Conservation (phyloP, 225 moss, liverwort and hornwort species). For the Ulota crispa region DNA sequence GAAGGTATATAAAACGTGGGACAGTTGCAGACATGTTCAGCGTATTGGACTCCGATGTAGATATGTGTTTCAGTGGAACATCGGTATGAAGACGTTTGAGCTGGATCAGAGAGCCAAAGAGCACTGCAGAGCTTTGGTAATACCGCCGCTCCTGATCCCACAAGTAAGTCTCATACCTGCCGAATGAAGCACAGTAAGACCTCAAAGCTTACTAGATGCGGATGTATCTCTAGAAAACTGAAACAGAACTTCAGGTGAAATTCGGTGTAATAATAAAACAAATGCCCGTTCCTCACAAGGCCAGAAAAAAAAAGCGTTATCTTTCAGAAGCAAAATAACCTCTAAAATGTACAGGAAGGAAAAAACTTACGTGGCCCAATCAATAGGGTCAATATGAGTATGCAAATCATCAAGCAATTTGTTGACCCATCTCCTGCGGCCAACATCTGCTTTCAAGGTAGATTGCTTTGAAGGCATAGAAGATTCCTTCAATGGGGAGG, state of each 20-base stretch:
- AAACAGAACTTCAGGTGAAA: background rate
- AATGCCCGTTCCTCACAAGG: background rate
- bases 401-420: conserved; percentile 49
- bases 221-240: background rate
- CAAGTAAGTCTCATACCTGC: conserved; percentile 78
- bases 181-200: background rate
- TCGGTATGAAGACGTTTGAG: conserved; percentile 78
- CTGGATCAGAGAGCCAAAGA: conserved; percentile 79
- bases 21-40: conserved; percentile 75
- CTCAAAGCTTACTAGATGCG: background rate
- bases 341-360: background rate
- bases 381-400: conserved; percentile 74
- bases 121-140: conserved; percentile 74
- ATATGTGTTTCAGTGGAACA: conserved; percentile 37
- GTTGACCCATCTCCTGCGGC: conserved; percentile 52
- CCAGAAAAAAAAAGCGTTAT: background rate
- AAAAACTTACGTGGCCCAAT: conserved; percentile 79
- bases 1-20: conserved; percentile 80
- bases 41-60: conserved; percentile 62
- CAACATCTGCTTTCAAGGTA: conserved; percentile 46
- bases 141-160: conserved; percentile 81
- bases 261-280: background rate
- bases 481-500: conserved; percentile 16
- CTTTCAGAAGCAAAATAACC: background rate
- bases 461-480: conserved; percentile 30